These are phyloP conservation scores for Gnomoniopsis sp. DNA, from an alignment of 2,329 filamentous ascomycete species.

Conservation along the genomic window DNA sequence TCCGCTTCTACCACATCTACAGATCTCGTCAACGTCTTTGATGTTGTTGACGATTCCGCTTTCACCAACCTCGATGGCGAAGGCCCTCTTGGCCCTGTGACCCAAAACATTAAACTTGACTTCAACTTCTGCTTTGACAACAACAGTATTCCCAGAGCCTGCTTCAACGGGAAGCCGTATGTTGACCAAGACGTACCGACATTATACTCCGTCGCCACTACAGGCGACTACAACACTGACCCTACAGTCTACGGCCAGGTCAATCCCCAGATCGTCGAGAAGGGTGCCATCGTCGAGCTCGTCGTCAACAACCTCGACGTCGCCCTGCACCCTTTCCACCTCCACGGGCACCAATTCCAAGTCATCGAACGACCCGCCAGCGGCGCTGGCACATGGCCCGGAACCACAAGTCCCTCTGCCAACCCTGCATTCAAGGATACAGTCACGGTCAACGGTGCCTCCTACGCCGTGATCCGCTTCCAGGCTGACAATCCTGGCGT, in stretches of 20 bases:
- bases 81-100: constrained; percentile 47
- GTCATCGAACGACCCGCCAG: constrained; percentile 40
- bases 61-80: constrained; percentile 55
- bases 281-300: constrained; percentile 41
- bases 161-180: constrained; percentile 65
- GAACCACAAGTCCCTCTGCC: constrained; percentile 26
- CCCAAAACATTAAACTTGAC: constrained; percentile 53
- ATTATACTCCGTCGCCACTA: constrained; percentile 66
- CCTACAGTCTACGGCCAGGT: constrained; percentile 40
- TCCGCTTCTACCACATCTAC: constrained; percentile 24
- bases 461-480: constrained; percentile 50
- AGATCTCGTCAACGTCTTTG: constrained; percentile 32
- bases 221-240: constrained; percentile 42
- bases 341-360: constrained; percentile 56
- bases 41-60: constrained; percentile 60
- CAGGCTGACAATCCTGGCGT: constrained; percentile 50
- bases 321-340: constrained; percentile 49
- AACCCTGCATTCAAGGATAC: constrained; percentile 35
- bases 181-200: constrained; percentile 66
- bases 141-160: constrained; percentile 60
- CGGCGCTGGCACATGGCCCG: constrained; percentile 34
- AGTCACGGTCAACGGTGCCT: constrained; percentile 35
- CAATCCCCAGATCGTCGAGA: constrained; percentile 36
- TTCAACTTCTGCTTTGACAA: constrained; percentile 57
- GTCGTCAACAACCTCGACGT: constrained; percentile 47